Evolutionary conservation across 208 protist species (phyloP).

Genomic region (Leishmania mexicana): DNA sequence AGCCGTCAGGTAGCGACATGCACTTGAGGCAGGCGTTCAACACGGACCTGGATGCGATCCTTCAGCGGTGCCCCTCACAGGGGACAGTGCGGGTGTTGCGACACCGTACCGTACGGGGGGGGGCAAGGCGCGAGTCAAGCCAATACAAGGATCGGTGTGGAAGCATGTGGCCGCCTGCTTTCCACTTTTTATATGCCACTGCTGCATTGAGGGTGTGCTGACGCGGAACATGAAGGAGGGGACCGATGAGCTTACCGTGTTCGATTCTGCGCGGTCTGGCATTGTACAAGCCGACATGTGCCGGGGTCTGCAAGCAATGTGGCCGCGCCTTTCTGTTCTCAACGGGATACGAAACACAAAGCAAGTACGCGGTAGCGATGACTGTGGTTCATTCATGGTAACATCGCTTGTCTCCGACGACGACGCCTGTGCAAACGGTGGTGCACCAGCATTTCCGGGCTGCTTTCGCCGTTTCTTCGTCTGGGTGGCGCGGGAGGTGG

Average conservation of each 20-base stretch:
- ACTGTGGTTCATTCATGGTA: not conserved
- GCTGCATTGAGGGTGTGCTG: not conserved
- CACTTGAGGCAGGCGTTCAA: not conserved
- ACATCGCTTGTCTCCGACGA: not conserved
- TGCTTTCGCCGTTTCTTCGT: not conserved
- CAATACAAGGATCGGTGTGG: not conserved
- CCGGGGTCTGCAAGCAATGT: not conserved
- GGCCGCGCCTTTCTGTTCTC: not conserved
- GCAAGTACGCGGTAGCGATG: not conserved
- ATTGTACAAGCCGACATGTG: not conserved
- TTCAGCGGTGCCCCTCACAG: not conserved
- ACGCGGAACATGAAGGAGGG: not conserved
- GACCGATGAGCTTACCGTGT: not conserved
- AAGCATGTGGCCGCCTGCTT: not conserved
- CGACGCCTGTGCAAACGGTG: not conserved
- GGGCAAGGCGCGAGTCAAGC: not conserved
- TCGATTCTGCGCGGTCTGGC: not conserved
- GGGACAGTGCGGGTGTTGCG: not conserved
- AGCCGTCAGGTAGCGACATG: not conserved
- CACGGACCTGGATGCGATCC: not conserved
- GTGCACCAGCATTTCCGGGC: not conserved
- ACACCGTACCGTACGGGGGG: not conserved
- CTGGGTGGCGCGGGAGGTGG: not conserved
- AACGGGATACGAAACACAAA: not conserved
- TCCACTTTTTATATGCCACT: not conserved